These are phyloP conservation scores for Metschnikowia vanudenii DNA, from an alignment of 805 yeast genomes.

Conservation along the genomic window DNA sequence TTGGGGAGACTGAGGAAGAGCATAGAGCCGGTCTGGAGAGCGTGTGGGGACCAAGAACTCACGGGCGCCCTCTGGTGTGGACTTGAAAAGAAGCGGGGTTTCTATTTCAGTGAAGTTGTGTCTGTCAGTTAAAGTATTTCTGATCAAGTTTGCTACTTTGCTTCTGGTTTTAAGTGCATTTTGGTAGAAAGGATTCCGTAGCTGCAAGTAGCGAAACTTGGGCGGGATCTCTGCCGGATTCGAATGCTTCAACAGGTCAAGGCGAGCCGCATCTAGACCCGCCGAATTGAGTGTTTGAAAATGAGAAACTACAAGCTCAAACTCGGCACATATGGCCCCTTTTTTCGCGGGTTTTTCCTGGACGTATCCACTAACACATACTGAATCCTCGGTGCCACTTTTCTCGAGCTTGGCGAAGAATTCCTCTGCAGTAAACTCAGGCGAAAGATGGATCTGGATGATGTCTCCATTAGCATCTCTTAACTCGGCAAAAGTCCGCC, in stretches of 20 bases:
- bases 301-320: slow-evolving; percentile 58
- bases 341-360: slow-evolving; percentile 30
- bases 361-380: slow-evolving; percentile 60
- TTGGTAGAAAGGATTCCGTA: slow-evolving; percentile 62
- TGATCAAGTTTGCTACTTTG: slow-evolving; percentile 46
- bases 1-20: slow-evolving; percentile 96
- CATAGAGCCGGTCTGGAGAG: slow-evolving; percentile 60
- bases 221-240: slow-evolving; percentile 64
- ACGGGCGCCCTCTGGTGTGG: slow-evolving; percentile 97
- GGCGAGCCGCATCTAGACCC: slow-evolving; percentile 62
- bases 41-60: slow-evolving; percentile 95
- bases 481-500: slow-evolving; percentile 68
- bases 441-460: slow-evolving; percentile 48
- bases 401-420: slow-evolving; percentile 41
- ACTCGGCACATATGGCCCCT: slow-evolving; percentile 22
- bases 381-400: slow-evolving; percentile 69
- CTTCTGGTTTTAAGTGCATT: slow-evolving; percentile 56
- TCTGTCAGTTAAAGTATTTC: slow-evolving; percentile 38
- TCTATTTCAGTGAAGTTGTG: slow-evolving; percentile 76
- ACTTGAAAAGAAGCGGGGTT: slow-evolving; percentile 88
- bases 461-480: slow-evolving; percentile 71
- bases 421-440: slow-evolving; percentile 42
- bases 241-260: slow-evolving; percentile 55
- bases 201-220: slow-evolving; percentile 76
- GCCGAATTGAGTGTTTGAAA: slow-evolving; percentile 63